Evolutionary conservation across 352 stramenopile species (phyloP).

Genomic region (Phytophthora pseudosyringae): DNA sequence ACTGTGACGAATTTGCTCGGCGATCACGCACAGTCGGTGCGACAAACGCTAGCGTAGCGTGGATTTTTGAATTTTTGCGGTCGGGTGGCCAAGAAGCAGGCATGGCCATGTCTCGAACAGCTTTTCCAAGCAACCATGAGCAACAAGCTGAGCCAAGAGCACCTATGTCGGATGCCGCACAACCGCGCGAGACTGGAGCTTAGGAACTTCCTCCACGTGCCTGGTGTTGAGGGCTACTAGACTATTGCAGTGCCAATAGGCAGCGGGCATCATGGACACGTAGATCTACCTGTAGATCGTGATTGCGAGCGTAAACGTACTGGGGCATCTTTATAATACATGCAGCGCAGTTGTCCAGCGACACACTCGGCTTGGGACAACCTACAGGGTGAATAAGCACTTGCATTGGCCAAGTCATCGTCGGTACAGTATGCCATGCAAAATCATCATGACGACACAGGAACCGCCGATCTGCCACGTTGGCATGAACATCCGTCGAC

Average conservation of each 20-base stretch:
- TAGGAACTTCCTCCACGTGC: neutral
- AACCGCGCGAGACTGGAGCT: neutral
- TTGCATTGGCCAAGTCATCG: neutral
- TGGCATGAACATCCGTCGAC: no score
- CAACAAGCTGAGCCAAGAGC: conserved; percentile 13
- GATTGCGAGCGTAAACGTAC: neutral
- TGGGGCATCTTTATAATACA: neutral
- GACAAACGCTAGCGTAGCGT: neutral
- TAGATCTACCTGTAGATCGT: neutral
- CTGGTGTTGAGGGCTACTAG: neutral
- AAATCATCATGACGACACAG: neutral
- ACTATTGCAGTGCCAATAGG: neutral
- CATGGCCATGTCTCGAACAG: neutral
- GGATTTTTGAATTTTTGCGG: conserved; percentile 1
- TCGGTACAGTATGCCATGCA: neutral
- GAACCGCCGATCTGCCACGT: no score
- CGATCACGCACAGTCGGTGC: conserved; percentile 1
- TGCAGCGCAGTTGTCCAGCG: neutral
- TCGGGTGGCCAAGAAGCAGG: conserved; percentile 4
- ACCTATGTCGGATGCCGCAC: neutral
- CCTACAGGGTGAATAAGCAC: neutral
- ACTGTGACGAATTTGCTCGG: no score
- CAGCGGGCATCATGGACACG: neutral
- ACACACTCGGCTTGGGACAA: neutral
- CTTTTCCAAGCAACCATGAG: neutral